Evolutionary conservation across 768 basidiomycete genomes (phyloP).

Genomic region (Boletus fagicola): DNA sequence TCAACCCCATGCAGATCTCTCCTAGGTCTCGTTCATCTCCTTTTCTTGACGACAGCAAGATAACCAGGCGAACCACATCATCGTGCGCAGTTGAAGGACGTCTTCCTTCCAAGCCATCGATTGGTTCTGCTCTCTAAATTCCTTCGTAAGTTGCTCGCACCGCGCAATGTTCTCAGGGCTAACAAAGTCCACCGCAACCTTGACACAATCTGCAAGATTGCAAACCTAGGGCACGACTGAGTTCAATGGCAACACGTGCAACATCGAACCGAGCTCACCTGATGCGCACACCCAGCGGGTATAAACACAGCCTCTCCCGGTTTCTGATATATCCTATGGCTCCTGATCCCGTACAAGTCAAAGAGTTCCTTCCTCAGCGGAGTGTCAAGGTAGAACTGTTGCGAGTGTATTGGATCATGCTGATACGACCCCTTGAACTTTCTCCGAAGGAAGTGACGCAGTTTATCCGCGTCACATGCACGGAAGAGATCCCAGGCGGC

Average conservation of each 20-base stretch:
- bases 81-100: constrained; percentile 83
- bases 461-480: constrained; percentile 73
- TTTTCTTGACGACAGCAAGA: constrained; percentile 56
- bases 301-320: constrained; percentile 95
- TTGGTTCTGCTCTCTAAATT: constrained; percentile 90
- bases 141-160: constrained; percentile 81
- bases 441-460: constrained; percentile 71
- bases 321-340: constrained; percentile 83
- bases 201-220: constrained; percentile 92
- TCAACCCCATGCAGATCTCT: background rate
- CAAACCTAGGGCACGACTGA: constrained; percentile 57
- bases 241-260: background rate
- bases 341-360: constrained; percentile 66
- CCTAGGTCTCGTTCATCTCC: constrained; percentile 35
- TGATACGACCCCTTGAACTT: constrained; percentile 55
- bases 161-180: constrained; percentile 88
- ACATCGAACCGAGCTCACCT: constrained; percentile 46
- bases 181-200: constrained; percentile 94
- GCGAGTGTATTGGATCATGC: constrained; percentile 88
- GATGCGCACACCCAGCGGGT: constrained; percentile 90
- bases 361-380: constrained; percentile 64
- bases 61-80: constrained; percentile 94
- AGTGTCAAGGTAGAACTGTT: constrained; percentile 81
- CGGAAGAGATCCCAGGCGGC: constrained; percentile 93
- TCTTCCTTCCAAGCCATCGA: constrained; percentile 92